A percentile compares a stretch with the other conserved stretches of the same genome.
phyloP scores from a whole-genome alignment of 2,329 filamentous ascomycete species.

The Trichophyton simii region DNA sequence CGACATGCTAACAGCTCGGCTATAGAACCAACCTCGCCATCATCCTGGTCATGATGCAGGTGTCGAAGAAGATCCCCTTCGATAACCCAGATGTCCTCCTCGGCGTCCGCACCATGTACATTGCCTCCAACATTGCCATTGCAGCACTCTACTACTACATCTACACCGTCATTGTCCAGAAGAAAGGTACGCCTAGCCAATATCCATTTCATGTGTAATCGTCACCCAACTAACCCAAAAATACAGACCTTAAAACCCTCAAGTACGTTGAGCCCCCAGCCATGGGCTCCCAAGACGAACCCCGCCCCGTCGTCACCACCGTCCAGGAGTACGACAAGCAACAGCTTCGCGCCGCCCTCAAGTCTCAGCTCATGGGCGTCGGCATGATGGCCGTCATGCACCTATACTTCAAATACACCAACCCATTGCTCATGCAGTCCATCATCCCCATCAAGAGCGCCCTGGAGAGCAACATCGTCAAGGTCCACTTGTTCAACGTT shows the following conservation, averaged over 20 bases:
- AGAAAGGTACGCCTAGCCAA: conserved; percentile 62
- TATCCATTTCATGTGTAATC: neutral
- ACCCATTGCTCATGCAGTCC: conserved; percentile 95
- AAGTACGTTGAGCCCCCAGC: conserved; percentile 96
- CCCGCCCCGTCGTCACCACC: conserved; percentile 92
- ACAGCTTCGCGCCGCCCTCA: conserved; percentile 76
- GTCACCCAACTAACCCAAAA: neutral
- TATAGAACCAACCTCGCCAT: conserved; percentile 79
- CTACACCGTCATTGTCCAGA: conserved; percentile 75
- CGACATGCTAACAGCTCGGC: conserved; percentile 5
- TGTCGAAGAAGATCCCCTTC: conserved; percentile 89
- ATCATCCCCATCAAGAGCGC: conserved; percentile 96
- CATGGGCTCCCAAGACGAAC: conserved; percentile 86
- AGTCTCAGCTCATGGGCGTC: conserved; percentile 86
- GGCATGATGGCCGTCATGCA: conserved; percentile 99
- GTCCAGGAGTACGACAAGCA: conserved; percentile 85
- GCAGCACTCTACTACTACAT: conserved; percentile 73
- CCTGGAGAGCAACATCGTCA: conserved; percentile 88
- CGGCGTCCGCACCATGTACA: conserved; percentile 51
- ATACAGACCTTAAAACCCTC: conserved; percentile 82
- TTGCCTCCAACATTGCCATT: conserved; percentile 71
- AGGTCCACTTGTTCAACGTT: conserved; percentile 84
- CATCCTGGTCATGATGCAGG: conserved; percentile 97
- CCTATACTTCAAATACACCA: conserved; percentile 98
- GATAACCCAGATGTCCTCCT: conserved; percentile 67